These are phyloP conservation scores for Solanum boliviense DNA, from an alignment of 257 asterid species.

Conservation along the genomic window DNA sequence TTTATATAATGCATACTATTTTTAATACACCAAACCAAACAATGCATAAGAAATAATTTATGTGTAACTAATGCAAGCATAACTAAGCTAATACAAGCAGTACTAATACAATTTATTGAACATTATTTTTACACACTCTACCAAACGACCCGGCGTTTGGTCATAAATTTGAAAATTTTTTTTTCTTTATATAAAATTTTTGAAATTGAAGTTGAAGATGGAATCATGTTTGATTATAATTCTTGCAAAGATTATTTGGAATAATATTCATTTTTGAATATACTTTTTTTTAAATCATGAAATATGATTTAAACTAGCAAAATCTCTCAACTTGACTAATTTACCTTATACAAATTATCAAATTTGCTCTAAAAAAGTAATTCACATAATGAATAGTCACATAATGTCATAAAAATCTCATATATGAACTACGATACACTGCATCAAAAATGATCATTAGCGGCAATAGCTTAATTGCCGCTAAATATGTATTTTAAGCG, in stretches of 20 bases:
- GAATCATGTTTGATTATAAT: not conserved
- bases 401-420: not conserved
- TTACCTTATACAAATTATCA: not conserved
- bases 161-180: not conserved
- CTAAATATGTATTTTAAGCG: no score
- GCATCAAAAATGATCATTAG: no score
- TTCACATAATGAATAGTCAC: not conserved
- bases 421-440: no score
- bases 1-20: not conserved
- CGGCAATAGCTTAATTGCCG: no score
- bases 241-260: not conserved
- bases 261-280: not conserved
- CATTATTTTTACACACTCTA: not conserved
- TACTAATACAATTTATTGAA: no score
- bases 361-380: not conserved
- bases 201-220: not conserved
- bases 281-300: not conserved
- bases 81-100: no score
- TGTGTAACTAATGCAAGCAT: not conserved
- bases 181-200: not conserved
- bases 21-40: no score
- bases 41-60: no score
- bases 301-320: not conserved
- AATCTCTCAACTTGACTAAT: not conserved
- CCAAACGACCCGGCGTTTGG: not conserved